These are phyloP conservation scores for Aspergillus alliaceus DNA, from an alignment of 2,329 filamentous ascomycete species.

Conservation along the genomic window DNA sequence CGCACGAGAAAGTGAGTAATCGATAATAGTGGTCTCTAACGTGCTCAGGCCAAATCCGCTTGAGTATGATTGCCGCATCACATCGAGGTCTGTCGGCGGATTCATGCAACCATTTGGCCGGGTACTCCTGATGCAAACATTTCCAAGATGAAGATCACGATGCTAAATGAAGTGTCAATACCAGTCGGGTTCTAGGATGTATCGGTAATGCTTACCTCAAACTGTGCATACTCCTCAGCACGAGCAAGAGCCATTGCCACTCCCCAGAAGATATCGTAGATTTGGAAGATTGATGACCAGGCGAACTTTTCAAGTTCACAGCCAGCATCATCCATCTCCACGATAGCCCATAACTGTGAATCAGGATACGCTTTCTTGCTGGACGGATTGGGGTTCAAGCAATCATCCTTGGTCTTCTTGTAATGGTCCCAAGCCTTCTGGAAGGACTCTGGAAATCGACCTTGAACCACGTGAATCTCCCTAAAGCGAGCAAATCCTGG, in stretches of 20 bases:
- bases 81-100: conserved; percentile 31
- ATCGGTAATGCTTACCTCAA: conserved; percentile 47
- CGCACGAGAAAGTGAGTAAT: conserved; percentile 67
- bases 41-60: conserved; percentile 53
- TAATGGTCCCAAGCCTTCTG: conserved; percentile 45
- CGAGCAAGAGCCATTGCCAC: conserved; percentile 62
- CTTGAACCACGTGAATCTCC: conserved; percentile 58
- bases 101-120: conserved; percentile 32
- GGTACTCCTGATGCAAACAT: conserved; percentile 57
- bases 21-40: conserved; percentile 64
- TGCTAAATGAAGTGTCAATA: conserved; percentile 43
- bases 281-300: conserved; percentile 46
- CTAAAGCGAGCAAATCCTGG: conserved; percentile 65
- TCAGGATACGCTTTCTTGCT: conserved; percentile 55
- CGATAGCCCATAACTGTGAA: conserved; percentile 61
- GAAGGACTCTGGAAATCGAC: conserved; percentile 55
- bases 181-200: too few relatives aligned
- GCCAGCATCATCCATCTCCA: conserved; percentile 68
- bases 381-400: conserved; percentile 58
- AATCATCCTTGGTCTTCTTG: conserved; percentile 43
- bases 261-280: conserved; percentile 68
- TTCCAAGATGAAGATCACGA: conserved; percentile 66
- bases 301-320: conserved; percentile 53
- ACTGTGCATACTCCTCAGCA: conserved; percentile 59
- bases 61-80: conserved; percentile 30